Conservation (phyloP, 768 basidiomycete species). For the Rhizopogon vesiculosus region DNA sequence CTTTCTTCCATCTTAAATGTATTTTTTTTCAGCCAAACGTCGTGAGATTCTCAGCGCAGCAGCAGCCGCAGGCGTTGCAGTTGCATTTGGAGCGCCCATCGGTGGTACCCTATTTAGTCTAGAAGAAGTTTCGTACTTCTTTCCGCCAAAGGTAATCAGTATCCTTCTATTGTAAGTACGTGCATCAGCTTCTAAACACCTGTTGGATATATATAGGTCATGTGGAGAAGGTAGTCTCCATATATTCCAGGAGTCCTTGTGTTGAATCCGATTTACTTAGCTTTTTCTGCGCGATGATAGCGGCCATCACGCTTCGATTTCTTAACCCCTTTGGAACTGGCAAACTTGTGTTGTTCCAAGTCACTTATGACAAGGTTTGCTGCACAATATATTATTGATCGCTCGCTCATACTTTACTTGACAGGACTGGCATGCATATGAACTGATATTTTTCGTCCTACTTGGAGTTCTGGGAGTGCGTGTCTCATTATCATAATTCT, state of each 20-base stretch:
- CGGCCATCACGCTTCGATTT: constrained; percentile 88
- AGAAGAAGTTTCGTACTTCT: constrained; percentile 96
- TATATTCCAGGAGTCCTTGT: not conserved
- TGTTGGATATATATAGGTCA: constrained; percentile 43
- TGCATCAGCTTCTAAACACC: not conserved
- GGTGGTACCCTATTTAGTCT: constrained; percentile 90
- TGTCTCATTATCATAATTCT: not conserved
- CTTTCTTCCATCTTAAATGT: not conserved
- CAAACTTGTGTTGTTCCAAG: constrained; percentile 89
- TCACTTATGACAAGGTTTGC: constrained; percentile 77
- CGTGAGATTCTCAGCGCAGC: constrained; percentile 95
- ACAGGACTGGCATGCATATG: constrained; percentile 91
- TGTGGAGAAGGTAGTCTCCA: constrained; percentile 83
- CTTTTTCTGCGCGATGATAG: constrained; percentile 98
- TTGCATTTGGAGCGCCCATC: constrained; percentile 95
- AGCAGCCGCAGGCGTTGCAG: constrained; percentile 95
- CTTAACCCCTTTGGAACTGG: constrained; percentile 96
- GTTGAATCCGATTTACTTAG: constrained; percentile 44
- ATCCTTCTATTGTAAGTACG: not conserved
- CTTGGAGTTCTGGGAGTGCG: constrained; percentile 87
- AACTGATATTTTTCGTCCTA: constrained; percentile 78
- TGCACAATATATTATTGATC: not conserved
- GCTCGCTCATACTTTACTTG: not conserved
- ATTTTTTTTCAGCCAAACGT: constrained; percentile 62
- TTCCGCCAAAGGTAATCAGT: constrained; percentile 76